Evolutionary conservation across 768 basidiomycete genomes (phyloP).

Genomic region (Podaxis sp.): DNA sequence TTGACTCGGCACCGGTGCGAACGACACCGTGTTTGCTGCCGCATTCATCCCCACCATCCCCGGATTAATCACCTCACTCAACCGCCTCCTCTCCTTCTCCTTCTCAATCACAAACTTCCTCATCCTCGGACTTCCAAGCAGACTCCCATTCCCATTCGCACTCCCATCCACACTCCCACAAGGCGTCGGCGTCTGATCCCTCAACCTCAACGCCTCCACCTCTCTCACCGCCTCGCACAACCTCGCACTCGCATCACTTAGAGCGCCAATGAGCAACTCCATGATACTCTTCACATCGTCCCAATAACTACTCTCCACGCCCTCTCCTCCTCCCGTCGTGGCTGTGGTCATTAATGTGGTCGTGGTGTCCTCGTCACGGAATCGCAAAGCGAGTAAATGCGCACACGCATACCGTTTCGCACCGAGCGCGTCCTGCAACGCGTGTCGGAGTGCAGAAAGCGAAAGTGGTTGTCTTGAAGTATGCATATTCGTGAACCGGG

Average conservation of each 20-base stretch:
- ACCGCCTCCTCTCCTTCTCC: conserved; percentile 3
- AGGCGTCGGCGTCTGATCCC: conserved; percentile 51
- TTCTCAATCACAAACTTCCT: conserved; percentile 13
- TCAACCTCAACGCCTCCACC: conserved; percentile 50
- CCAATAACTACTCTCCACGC: conserved; percentile 59
- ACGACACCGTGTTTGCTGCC: conserved; percentile 36
- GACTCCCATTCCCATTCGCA: conserved; percentile 1
- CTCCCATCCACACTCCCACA: conserved; percentile 8
- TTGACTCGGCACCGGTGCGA: conserved; percentile 75
- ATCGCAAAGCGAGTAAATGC: conserved; percentile 77
- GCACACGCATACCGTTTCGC: conserved; percentile 78
- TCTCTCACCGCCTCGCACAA: conserved; percentile 65
- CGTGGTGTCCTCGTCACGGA: conserved; percentile 29
- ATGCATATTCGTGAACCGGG: conserved; percentile 65
- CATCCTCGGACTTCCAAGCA: neutral
- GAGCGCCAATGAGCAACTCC: conserved; percentile 62
- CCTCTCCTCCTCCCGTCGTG: conserved; percentile 50
- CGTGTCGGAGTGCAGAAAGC: conserved; percentile 56
- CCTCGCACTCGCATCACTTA: conserved; percentile 63
- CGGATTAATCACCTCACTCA: conserved; percentile 14
- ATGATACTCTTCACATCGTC: conserved; percentile 81
- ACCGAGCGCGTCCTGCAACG: conserved; percentile 65
- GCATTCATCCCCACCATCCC: conserved; percentile 12
- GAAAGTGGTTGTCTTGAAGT: conserved; percentile 66
- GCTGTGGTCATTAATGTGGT: neutral